A percentile compares a stretch with the other conserved stretches of the same genome.
Conservation (phyloP, 2,329 filamentous ascomycete species). For the Waltergamsia citrina region DNA sequence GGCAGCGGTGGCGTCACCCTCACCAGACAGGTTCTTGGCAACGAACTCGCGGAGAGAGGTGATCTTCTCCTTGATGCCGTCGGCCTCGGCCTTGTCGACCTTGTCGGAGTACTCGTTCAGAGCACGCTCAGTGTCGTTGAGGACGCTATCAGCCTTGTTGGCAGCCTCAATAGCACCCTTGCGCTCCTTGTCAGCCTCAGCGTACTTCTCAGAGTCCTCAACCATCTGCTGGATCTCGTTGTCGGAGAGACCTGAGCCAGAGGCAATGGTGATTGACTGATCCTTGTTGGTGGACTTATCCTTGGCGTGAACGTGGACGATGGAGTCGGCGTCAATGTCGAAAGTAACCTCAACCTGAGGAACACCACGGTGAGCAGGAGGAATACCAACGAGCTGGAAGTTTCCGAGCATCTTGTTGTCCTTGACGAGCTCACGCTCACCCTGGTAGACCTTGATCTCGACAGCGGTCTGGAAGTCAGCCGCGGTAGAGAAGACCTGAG, state of each 20-base stretch:
- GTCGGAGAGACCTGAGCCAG: slow-evolving; percentile 92
- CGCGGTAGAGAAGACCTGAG: slow-evolving; percentile 93
- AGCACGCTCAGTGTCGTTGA: slow-evolving; percentile 97
- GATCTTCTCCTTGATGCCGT: slow-evolving; percentile 92
- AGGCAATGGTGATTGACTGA: slow-evolving; percentile 98
- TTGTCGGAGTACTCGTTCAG: slow-evolving; percentile 94
- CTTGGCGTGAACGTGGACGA: slow-evolving; percentile 96
- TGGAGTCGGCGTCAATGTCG: slow-evolving; percentile 96
- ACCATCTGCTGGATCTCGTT: slow-evolving; percentile 96
- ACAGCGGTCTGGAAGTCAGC: slow-evolving; percentile 98
- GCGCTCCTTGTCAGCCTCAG: slow-evolving; percentile 90
- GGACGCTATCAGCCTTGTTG: slow-evolving; percentile 92
- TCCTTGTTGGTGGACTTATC: slow-evolving; percentile 99
- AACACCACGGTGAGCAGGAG: slow-evolving; percentile 90
- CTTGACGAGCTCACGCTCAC: slow-evolving; percentile 96
- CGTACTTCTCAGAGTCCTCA: slow-evolving; percentile 93
- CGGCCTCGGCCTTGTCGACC: slow-evolving; percentile 93
- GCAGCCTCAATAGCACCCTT: slow-evolving; percentile 91
- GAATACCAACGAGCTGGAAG: slow-evolving; percentile 98
- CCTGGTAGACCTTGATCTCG: slow-evolving; percentile 99
- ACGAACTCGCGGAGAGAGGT: slow-evolving; percentile 76
- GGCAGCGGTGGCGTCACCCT: slow-evolving; percentile 74
- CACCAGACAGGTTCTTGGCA: slow-evolving; percentile 88
- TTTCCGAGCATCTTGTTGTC: slow-evolving; percentile 99
- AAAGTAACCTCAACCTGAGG: slow-evolving; percentile 97